These are phyloP conservation scores for Aphanomyces cochlioides DNA, from an alignment of 352 stramenopile genomes.

Conservation along the genomic window DNA sequence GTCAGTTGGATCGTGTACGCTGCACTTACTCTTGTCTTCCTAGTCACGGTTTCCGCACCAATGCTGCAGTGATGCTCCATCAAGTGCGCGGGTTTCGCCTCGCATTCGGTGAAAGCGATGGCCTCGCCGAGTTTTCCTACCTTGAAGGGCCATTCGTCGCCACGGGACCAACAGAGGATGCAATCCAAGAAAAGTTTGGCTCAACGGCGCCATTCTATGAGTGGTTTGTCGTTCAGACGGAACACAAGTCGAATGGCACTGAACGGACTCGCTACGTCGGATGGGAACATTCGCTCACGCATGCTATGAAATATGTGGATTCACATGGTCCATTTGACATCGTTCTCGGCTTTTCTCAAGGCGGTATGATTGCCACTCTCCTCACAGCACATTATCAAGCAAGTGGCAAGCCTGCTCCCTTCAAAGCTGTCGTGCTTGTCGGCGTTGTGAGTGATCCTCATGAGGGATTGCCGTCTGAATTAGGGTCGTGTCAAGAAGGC, in stretches of 20 bases:
- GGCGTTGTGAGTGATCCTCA: background rate
- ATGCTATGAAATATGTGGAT: conserved; percentile 52
- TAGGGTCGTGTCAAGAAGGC: background rate
- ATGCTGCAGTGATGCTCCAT: conserved; percentile 63
- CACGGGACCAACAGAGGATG: conserved; percentile 32
- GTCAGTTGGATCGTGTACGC: conserved; percentile 1
- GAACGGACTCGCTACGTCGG: background rate
- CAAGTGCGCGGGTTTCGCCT: conserved; percentile 57
- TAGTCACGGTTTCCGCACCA: conserved; percentile 63
- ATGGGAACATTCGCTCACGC: conserved; percentile 40
- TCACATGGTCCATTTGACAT: conserved; percentile 65
- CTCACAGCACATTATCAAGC: conserved; percentile 12
- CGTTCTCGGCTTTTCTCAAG: conserved; percentile 75
- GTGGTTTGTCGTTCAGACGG: conserved; percentile 50
- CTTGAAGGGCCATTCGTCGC: conserved; percentile 47
- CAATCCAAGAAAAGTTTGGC: conserved; percentile 32
- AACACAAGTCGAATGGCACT: conserved; percentile 36
- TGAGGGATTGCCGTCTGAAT: conserved; percentile 3
- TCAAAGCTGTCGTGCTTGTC: conserved; percentile 9
- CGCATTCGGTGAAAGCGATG: conserved; percentile 48
- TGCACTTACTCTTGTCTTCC: background rate
- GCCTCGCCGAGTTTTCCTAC: conserved; percentile 59
- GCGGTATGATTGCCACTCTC: conserved; percentile 43
- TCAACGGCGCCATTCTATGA: conserved; percentile 59
- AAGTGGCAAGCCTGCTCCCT: background rate